Evolutionary conservation across 192 early-diverging fungal species (phyloP), one percentile per base, ranked within the genome.

Genomic region (Mortierella alpina): DNA sequence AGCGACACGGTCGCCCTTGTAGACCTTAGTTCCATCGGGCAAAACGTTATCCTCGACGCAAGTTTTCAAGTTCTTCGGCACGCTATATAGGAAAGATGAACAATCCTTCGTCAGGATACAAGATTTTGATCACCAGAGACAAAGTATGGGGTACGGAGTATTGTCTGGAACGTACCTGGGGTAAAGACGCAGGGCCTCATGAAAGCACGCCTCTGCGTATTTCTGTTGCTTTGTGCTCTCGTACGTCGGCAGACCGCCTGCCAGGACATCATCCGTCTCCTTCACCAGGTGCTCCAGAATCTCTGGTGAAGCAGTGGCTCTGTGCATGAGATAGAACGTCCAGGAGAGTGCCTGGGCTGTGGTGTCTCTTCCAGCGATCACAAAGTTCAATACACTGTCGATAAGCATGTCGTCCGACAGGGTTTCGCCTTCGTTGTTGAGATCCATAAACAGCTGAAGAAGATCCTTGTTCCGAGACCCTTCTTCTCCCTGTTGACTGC

Each of bases 141-240:
- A 31, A 31, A 31, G 31, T 31, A 31, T 31, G 31, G 31, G 31
- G 31, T 3, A 31, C 3, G 31, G 31, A 31, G 31, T 31, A 31
- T 31, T 3, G 3, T 31, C 31, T 31, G 31, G 31, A 31, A 31
- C 31, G 31, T 31, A 31, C 31, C 31, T 31, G 14, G 93, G 92
- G 73, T 88, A 86, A 20, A 93, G 63, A 8, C 93, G 84, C 22
- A 93, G 60, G 5, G 87, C 73, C 75, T 94, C 93, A 50, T 77
- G 59, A 56, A 91, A 90, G 15, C 84, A 83, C 4, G 84, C 73
- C 14, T 75, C 59, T 14, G 84, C 41, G 53, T 72, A 85, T 23
- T 77, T 61, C 42, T 78, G 72, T 31, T 66, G 40, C 23, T 85
- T 82, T 44, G 64, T 65, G 13, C 41, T 58, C n/a, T 85, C 84